A percentile compares a stretch with the other conserved stretches of the same genome.
phyloP scores from a whole-genome alignment of 805 yeast species.

The Komagataella populi region DNA sequence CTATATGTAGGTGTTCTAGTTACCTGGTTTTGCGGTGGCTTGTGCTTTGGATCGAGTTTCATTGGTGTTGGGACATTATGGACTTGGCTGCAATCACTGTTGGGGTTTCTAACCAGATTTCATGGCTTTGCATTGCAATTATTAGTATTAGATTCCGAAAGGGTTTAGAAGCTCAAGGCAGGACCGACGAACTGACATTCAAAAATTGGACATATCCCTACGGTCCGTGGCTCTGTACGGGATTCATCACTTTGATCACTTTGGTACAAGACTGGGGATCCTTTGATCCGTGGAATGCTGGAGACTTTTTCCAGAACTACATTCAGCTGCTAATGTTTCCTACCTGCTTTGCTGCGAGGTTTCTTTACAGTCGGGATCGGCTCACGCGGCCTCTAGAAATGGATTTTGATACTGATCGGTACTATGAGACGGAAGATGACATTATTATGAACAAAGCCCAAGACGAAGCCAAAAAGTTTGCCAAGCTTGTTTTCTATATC shows the following conservation, averaged over 20 bases:
- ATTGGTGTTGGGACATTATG: slow-evolving; percentile 39
- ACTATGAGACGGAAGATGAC: slow-evolving; percentile 36
- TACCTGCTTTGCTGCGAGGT: slow-evolving; percentile 39
- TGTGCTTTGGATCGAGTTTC: slow-evolving; percentile 47
- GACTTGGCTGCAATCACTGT: slow-evolving; percentile 40
- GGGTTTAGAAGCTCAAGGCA: slow-evolving; percentile 42
- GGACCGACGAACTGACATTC: slow-evolving; percentile 15
- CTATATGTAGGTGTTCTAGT: slow-evolving; percentile 35
- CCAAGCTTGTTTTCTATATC: slow-evolving; percentile 19
- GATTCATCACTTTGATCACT: slow-evolving; percentile 22
- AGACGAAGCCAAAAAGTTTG: slow-evolving; percentile 28
- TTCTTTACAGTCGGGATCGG: slow-evolving; percentile 44
- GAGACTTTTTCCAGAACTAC: slow-evolving; percentile 43
- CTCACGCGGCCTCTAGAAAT: slow-evolving; percentile 18
- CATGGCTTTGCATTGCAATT: slow-evolving; percentile 47
- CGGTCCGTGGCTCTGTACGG: slow-evolving; percentile 30
- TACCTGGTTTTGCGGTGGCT: slow-evolving; percentile 41
- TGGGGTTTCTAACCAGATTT: slow-evolving; percentile 39
- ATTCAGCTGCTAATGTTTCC: slow-evolving; percentile 40
- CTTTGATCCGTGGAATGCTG: slow-evolving; percentile 29
- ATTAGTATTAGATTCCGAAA: slow-evolving; percentile 45
- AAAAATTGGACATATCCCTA: slow-evolving; percentile 43
- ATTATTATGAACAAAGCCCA: slow-evolving; percentile 21
- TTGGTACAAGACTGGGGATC: slow-evolving; percentile 30
- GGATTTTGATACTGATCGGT: slow-evolving; percentile 31